Evolutionary conservation across 495 filamentous ascomycete genomes (phyloP).

Genomic region (Staphylotrichum tortipilum): DNA sequence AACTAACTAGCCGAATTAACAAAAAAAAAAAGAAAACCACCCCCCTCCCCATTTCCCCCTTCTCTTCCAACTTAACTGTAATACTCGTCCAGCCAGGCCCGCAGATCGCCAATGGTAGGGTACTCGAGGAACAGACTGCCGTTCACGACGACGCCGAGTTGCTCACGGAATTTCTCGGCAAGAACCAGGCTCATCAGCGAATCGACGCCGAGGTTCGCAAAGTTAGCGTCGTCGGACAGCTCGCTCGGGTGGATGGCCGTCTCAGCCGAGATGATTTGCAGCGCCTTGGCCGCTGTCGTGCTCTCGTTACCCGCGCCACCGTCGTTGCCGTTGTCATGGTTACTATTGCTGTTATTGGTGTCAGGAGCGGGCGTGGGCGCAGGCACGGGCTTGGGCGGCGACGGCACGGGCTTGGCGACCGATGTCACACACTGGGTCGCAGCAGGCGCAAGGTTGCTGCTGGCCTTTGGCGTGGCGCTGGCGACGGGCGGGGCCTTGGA

Average conservation of each 20-base stretch:
- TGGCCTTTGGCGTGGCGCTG: neutral
- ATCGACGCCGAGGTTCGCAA: constrained; percentile 42
- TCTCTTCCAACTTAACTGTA: neutral
- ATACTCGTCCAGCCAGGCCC: constrained; percentile 9
- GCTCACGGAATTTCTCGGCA: constrained; percentile 30
- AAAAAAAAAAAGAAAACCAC: no score
- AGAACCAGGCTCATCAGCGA: constrained; percentile 40
- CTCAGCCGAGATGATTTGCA: constrained; percentile 7
- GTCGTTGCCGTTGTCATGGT: no score
- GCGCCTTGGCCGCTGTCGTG: neutral
- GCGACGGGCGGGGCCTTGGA: neutral
- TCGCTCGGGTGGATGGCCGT: constrained; percentile 4
- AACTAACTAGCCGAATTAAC: no score
- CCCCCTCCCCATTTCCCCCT: no score
- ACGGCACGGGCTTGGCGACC: neutral
- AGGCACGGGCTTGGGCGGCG: neutral
- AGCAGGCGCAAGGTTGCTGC: neutral
- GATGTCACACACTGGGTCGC: no score
- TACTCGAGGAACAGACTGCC: constrained; percentile 37
- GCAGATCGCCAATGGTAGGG: constrained; percentile 33
- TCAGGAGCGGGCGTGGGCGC: neutral
- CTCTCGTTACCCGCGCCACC: neutral
- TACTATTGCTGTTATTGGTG: neutral
- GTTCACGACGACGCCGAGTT: constrained; percentile 33
- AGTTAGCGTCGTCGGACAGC: constrained; percentile 16